phyloP scores from a whole-genome alignment of 1,284 basidiomycete species.

The Fistulinella cinereoalba region DNA sequence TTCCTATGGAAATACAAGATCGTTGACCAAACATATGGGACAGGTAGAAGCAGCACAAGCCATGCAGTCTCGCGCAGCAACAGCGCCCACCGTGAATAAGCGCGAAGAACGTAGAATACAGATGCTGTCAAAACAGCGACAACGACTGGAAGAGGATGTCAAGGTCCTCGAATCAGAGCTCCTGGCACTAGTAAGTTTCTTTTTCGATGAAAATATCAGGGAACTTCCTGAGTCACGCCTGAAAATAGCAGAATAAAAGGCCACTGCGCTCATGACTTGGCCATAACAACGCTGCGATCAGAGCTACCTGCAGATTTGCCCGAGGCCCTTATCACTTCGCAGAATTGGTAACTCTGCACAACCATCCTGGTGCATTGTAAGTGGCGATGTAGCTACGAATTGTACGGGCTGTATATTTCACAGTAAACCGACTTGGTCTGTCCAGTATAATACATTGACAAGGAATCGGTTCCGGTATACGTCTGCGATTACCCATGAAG shows the following conservation, averaged over 20 bases:
- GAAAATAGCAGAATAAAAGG: conserved; percentile 25
- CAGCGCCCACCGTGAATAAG: conserved; percentile 58
- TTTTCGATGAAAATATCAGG: not conserved
- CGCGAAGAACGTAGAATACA: conserved; percentile 61
- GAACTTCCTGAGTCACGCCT: not conserved
- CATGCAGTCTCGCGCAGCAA: conserved; percentile 39
- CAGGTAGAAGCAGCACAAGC: conserved; percentile 54
- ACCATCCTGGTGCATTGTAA: no score
- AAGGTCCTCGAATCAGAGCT: conserved; percentile 57
- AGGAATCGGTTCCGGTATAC: no score
- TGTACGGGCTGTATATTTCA: no score
- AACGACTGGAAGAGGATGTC: conserved; percentile 57
- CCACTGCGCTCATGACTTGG: not conserved
- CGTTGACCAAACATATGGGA: not conserved
- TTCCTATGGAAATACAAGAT: not conserved
- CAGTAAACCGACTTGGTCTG: no score
- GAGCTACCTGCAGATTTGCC: no score
- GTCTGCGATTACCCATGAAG: no score
- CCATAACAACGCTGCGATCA: no score
- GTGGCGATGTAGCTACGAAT: no score
- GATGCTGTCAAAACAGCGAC: conserved; percentile 58
- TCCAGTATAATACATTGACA: no score
- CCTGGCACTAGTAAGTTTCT: conserved; percentile 45
- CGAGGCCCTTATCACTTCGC: no score
- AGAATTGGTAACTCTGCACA: no score